These are phyloP conservation scores for Candida buenavistaensis DNA, from an alignment of 1,139 yeast species.

Conservation along the genomic window DNA sequence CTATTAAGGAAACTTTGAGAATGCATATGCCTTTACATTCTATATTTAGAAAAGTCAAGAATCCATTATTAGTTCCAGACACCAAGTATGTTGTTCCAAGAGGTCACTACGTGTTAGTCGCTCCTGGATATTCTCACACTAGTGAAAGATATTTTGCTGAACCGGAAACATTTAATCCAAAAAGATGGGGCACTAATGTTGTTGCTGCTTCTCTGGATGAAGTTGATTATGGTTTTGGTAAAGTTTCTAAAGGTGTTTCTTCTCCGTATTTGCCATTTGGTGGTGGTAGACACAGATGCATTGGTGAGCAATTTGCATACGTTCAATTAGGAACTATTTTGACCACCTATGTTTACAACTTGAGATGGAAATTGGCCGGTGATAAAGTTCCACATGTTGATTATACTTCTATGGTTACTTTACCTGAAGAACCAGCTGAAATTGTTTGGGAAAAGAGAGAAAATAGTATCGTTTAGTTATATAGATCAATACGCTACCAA, in stretches of 20 bases:
- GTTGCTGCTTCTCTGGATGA: slow-evolving; percentile 41
- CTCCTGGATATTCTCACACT: slow-evolving; percentile 90
- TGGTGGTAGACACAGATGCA: slow-evolving; percentile 99
- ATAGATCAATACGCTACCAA: too few relatives aligned
- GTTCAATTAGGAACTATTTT: slow-evolving; percentile 88
- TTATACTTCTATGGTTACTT: slow-evolving; percentile 90
- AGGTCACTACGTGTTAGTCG: slow-evolving; percentile 86
- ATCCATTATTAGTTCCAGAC: slow-evolving; percentile 76
- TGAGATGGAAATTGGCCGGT: slow-evolving; percentile 74
- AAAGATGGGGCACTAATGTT: slow-evolving; percentile 75
- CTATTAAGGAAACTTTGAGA: slow-evolving; percentile 90
- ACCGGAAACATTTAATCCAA: slow-evolving; percentile 71
- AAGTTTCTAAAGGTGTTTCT: slow-evolving; percentile 90
- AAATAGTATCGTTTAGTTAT: slow-evolving; percentile 27
- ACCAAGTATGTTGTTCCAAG: slow-evolving; percentile 80
- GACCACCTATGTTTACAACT: slow-evolving; percentile 70
- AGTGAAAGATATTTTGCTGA: slow-evolving; percentile 77
- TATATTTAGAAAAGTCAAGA: slow-evolving; percentile 85
- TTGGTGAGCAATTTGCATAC: slow-evolving; percentile 98
- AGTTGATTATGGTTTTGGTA: slow-evolving; percentile 94
- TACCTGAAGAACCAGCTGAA: slow-evolving; percentile 78
- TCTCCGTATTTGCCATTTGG: slow-evolving; percentile 98
- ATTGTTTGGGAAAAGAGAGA: slow-evolving; percentile 74
- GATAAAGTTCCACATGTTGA: slow-evolving; percentile 72
- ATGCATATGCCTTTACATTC: slow-evolving; percentile 97